Evolutionary conservation across 2,329 filamentous ascomycete species (phyloP).

Genomic region (Helotiales sp.): DNA sequence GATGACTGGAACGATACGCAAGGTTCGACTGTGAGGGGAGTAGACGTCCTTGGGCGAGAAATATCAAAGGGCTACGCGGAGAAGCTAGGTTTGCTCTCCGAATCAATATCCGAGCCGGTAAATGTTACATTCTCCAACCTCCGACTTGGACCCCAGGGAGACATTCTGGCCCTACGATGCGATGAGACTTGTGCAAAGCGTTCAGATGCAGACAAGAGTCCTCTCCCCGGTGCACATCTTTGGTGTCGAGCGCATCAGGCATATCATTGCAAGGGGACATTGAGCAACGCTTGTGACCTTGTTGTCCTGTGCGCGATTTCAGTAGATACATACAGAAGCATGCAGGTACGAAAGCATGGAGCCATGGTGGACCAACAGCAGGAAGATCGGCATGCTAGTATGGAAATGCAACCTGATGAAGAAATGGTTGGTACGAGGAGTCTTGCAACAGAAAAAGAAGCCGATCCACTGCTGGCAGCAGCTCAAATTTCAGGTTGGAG

Average conservation of each 20-base stretch:
- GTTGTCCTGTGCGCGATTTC: background rate
- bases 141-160: background rate
- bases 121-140: background rate
- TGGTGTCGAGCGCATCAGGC: background rate
- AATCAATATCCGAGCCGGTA: too few relatives aligned
- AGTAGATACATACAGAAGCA: background rate
- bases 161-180: background rate
- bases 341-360: background rate
- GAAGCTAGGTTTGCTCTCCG: too few relatives aligned
- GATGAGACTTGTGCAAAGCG: background rate
- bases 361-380: background rate
- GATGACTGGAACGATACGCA: too few relatives aligned
- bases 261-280: background rate
- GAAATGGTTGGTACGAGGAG: too few relatives aligned
- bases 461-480: background rate
- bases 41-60: too few relatives aligned
- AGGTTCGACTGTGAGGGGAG: too few relatives aligned
- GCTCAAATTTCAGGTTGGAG: background rate
- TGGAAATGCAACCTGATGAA: background rate
- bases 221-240: background rate
- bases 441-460: too few relatives aligned
- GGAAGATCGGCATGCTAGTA: background rate
- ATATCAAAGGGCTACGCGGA: too few relatives aligned
- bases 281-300: background rate
- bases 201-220: background rate